Base-by-base conservation (phyloP, 495 filamentous ascomycete genomes). In the Aspergillus sparsus region DNA sequence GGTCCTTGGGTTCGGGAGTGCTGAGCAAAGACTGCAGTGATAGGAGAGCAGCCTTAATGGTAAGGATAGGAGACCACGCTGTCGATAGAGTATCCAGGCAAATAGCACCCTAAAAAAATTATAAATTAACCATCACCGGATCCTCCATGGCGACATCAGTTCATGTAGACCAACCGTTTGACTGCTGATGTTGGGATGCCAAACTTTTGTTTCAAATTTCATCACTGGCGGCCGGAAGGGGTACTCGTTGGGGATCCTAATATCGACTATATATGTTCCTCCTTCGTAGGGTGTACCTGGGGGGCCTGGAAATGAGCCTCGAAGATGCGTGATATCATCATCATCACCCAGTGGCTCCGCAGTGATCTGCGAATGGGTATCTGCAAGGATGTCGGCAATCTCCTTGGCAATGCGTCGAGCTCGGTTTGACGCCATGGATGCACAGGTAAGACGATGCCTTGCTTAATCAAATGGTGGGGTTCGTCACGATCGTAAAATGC, bases 131-230 rank as follows among this genome's bases (percentile, higher is more conserved):
- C 42, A 39, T 27, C 45, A 13, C 31, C 7, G 15, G 7, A 11
- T 37, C 39, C 13, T 7, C 34, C 12, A 36, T 33, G 31, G 11
- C 8, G 15, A 4, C 10, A 6, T 6, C 7, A 13, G 45, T 4
- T 12, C 46, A 9, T 12, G 12, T 45, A 33, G 37, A 82, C 87
- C 69, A 75, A 97, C 93, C 51, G 94, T 98, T 72, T 96, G 90
- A 67, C 88, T 93, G 82, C 88, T 92, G 75, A 98, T 85, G 74
- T 98, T 98, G 36, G 94, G 94, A 75, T 98, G 94, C 95, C 95
- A 98, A 58, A 98, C 88, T 73, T 89, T 95, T 66, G 95, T 98
- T 63, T 89, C 83, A 63, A 98, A 98, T 70, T 86, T 89, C 91
- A 98, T 97, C 36, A 85, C 73, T 9, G 95, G 94, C 11, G 94